Evolutionary conservation across 176 grass and related monocot species (phyloP).

Genomic region (Zea mays): DNA sequence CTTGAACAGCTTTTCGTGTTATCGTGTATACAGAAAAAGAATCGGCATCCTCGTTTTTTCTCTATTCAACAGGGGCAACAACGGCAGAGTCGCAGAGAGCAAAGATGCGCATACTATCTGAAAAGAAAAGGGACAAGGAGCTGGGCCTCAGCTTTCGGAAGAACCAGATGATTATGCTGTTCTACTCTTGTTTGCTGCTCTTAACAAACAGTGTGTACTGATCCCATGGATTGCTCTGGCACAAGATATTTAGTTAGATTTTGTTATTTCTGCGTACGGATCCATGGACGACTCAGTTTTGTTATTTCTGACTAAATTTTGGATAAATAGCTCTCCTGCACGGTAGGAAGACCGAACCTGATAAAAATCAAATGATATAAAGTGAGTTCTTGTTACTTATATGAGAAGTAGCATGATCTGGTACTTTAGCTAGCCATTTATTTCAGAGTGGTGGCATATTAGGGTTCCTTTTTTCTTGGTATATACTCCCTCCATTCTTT

Average conservation of each 20-base stretch:
- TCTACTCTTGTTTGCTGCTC: constrained; percentile 14
- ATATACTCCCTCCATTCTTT: not conserved
- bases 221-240: not conserved
- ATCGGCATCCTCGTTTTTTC: not conserved
- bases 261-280: no score
- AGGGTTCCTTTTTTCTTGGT: not conserved
- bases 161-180: constrained; percentile 19
- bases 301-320: constrained; percentile 75
- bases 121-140: constrained; percentile 2
- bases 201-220: constrained; percentile 5
- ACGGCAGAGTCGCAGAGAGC: not conserved
- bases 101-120: constrained; percentile 18
- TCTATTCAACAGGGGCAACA: constrained; percentile 22
- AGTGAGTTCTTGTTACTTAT: constrained; percentile 10
- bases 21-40: constrained; percentile 19
- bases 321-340: constrained; percentile 87
- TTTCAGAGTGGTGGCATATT: not conserved
- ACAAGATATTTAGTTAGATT: constrained; percentile 20
- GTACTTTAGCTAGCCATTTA: not conserved
- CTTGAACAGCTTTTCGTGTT: constrained; percentile 24
- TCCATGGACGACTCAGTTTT: constrained; percentile 8
- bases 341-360: constrained; percentile 94
- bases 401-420: not conserved
- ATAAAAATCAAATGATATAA: constrained; percentile 22
- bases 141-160: constrained; percentile 23